A percentile compares a stretch with the other conserved stretches of the same genome.
These are phyloP conservation scores for Ziziphus jujuba DNA, from an alignment of 306 rosid species.

Conservation along the genomic window DNA sequence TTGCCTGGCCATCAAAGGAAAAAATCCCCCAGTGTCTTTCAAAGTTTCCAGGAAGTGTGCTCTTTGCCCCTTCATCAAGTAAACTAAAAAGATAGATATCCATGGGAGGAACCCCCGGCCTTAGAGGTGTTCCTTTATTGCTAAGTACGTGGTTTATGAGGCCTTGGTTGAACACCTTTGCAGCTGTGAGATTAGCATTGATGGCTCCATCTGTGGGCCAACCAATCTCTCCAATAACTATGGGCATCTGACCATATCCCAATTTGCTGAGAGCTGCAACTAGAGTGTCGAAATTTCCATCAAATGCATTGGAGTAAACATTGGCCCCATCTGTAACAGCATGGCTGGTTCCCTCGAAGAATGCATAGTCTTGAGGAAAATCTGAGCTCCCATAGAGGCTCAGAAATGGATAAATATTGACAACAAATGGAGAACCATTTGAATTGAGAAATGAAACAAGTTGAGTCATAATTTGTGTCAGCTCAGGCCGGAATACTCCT, in stretches of 20 bases:
- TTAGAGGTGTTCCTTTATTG: conserved; percentile 83
- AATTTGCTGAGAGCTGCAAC: conserved; percentile 79
- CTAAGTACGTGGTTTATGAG: conserved; percentile 62
- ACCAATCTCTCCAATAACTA: conserved; percentile 84
- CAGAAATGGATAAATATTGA: conserved; percentile 91
- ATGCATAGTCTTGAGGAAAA: conserved; percentile 94
- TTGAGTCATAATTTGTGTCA: conserved; percentile 69
- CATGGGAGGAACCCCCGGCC: conserved; percentile 70
- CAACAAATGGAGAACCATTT: conserved; percentile 90
- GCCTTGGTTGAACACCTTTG: conserved; percentile 86
- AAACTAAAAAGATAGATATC: conserved; percentile 80
- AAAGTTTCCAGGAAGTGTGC: conserved; percentile 79
- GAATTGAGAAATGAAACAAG: conserved; percentile 79
- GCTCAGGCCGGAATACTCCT: conserved; percentile 84
- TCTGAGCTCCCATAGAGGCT: conserved; percentile 79
- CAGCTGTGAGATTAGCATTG: conserved; percentile 82
- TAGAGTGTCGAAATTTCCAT: conserved; percentile 90
- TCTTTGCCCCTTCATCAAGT: conserved; percentile 89
- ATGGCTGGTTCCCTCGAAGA: conserved; percentile 87
- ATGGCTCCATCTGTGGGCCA: conserved; percentile 96
- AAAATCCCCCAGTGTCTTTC: conserved; percentile 98
- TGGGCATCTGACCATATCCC: conserved; percentile 91
- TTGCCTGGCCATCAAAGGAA: conserved; percentile 92
- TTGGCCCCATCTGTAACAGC: conserved; percentile 77
- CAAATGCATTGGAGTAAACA: conserved; percentile 89